These are phyloP conservation scores for Moringa oleifera DNA, from an alignment of 345 rosid species.

Conservation along the genomic window DNA sequence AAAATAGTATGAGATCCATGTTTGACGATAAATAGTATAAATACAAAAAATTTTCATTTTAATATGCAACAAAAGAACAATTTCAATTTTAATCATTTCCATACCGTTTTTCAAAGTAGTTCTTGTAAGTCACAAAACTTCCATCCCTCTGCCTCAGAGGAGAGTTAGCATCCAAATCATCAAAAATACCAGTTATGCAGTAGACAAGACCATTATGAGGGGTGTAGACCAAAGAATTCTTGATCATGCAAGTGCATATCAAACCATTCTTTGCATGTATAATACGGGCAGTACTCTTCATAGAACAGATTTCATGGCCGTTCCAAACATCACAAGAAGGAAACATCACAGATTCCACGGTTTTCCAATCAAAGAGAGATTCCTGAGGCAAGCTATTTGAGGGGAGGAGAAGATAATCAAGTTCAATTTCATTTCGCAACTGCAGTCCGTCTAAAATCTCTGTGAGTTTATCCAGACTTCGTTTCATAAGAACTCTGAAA, in stretches of 20 bases:
- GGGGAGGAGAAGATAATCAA: slow-evolving; percentile 77
- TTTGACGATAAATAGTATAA: not conserved
- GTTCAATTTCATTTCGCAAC: slow-evolving; percentile 16
- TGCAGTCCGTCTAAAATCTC: slow-evolving; percentile 29
- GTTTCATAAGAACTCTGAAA: slow-evolving; percentile 55
- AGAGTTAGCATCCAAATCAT: slow-evolving; percentile 52
- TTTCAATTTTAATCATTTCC: not conserved
- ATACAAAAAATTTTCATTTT: slow-evolving; percentile 1
- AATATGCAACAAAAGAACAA: not conserved
- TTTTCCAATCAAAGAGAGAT: slow-evolving; percentile 47
- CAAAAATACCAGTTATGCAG: slow-evolving; percentile 40
- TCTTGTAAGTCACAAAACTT: slow-evolving; percentile 34
- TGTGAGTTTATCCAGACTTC: slow-evolving; percentile 27
- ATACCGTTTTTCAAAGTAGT: slow-evolving; percentile 51
- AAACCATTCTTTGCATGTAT: slow-evolving; percentile 47
- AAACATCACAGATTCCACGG: slow-evolving; percentile 37
- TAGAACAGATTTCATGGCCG: slow-evolving; percentile 27
- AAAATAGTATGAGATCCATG: slow-evolving; percentile 6
- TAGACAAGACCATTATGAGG: slow-evolving; percentile 67
- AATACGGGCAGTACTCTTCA: slow-evolving; percentile 18
- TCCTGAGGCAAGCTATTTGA: slow-evolving; percentile 12
- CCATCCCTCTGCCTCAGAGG: slow-evolving; percentile 38
- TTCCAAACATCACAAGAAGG: slow-evolving; percentile 17
- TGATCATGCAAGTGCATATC: slow-evolving; percentile 42
- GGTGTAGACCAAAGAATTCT: slow-evolving; percentile 61